Percentiles rank a stretch among this genome's conserved stretches.
Conservation (phyloP, 1,139 yeast genomes). For the Blastobotrys elegans region DNA sequence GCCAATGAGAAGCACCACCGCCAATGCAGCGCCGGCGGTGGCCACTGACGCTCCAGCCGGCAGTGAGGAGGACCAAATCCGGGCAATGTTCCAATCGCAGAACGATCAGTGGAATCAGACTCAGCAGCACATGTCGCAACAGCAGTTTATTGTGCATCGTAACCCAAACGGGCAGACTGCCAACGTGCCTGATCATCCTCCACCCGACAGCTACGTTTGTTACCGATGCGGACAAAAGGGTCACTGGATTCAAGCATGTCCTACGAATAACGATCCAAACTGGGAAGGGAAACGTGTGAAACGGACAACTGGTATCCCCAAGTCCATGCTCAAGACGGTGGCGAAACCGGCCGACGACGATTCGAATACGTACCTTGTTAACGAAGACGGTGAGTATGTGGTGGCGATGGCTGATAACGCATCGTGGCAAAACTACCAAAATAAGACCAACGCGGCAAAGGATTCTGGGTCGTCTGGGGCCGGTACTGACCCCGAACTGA, state of each 20-base stretch:
- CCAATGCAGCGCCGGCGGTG: conserved; percentile 20
- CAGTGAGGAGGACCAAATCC: conserved; percentile 83
- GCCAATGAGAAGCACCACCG: conserved; percentile 18
- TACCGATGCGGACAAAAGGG: conserved; percentile 96
- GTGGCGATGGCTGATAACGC: conserved; percentile 90
- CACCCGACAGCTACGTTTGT: conserved; percentile 95
- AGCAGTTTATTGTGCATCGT: conserved; percentile 33
- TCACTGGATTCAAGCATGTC: conserved; percentile 96
- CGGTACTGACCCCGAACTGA: conserved; percentile 55
- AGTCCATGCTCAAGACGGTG: conserved; percentile 80
- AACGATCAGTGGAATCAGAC: conserved; percentile 92
- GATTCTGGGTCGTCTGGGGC: conserved; percentile 30
- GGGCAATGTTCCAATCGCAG: conserved; percentile 88
- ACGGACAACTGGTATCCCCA: conserved; percentile 96
- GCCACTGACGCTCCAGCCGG: conserved; percentile 33
- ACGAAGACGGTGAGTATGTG: conserved; percentile 93
- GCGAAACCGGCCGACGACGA: conserved; percentile 52
- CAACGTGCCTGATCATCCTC: conserved; percentile 56
- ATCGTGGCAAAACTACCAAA: conserved; percentile 84
- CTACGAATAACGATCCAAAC: conserved; percentile 86
- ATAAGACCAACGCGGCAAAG: conserved; percentile 40
- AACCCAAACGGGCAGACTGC: conserved; percentile 28
- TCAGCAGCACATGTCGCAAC: conserved; percentile 75
- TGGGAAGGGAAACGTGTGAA: conserved; percentile 90
- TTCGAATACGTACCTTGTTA: conserved; percentile 76